Percentiles rank a stretch among this genome's conserved stretches.
Evolutionary conservation across 352 stramenopile genomes (phyloP).

Genomic region (Globisporangium recalcitrans): DNA sequence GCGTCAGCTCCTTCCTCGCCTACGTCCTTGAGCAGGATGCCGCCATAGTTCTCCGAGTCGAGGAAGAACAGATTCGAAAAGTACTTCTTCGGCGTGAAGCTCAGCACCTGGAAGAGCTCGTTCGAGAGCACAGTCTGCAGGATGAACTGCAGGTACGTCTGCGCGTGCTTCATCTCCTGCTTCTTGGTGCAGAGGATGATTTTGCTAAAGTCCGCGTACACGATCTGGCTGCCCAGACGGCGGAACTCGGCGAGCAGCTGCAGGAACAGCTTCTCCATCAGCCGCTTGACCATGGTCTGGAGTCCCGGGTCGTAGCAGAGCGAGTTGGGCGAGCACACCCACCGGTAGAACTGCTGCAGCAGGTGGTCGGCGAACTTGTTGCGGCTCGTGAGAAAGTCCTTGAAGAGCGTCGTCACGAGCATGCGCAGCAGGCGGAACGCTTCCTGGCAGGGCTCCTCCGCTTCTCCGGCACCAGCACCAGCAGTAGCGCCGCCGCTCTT

Average conservation of each 20-base stretch:
- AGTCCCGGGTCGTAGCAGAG: constrained; percentile 94
- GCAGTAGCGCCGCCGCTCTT: constrained; percentile 8
- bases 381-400: constrained; percentile 88
- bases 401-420: constrained; percentile 92
- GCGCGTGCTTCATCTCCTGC: constrained; percentile 72
- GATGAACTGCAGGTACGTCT: constrained; percentile 95
- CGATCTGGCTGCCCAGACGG: constrained; percentile 91
- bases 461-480: constrained; percentile 36
- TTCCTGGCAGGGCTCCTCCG: constrained; percentile 89
- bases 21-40: constrained; percentile 67
- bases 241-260: constrained; percentile 93
- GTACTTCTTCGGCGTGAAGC: constrained; percentile 72
- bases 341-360: constrained; percentile 95
- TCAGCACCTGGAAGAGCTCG: constrained; percentile 80
- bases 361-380: constrained; percentile 93
- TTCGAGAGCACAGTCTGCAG: constrained; percentile 87
- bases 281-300: constrained; percentile 89
- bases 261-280: constrained; percentile 94
- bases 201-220: constrained; percentile 86
- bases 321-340: constrained; percentile 88
- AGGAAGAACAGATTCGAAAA: constrained; percentile 93
- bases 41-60: constrained; percentile 95
- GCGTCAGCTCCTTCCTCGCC: constrained; percentile 15
- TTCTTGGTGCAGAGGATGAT: constrained; percentile 72
- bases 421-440: constrained; percentile 90